Evolutionary conservation across 75 land plant genomes (phyloP).

Genomic region (Cupressus sempervirens): DNA sequence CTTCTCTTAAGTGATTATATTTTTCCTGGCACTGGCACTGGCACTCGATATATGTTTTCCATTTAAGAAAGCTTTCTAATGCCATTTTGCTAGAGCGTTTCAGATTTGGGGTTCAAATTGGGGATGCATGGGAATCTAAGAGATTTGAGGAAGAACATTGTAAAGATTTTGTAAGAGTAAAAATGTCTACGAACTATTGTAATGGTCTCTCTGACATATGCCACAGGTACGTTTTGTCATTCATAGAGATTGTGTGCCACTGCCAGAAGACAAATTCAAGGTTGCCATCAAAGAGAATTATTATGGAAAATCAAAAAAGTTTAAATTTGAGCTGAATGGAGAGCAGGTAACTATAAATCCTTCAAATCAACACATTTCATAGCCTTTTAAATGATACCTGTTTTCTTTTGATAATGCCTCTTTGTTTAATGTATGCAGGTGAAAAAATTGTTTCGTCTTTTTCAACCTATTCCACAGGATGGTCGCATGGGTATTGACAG

Average conservation of each 20-base stretch:
- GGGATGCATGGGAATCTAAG: not conserved
- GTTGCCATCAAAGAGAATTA: slow-evolving; percentile 40
- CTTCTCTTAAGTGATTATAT: no score
- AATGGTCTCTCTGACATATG: not conserved
- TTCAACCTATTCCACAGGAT: not conserved
- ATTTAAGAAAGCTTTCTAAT: no score
- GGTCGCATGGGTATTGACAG: not conserved
- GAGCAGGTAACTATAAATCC: slow-evolving; percentile 27
- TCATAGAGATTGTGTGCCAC: slow-evolving; percentile 31
- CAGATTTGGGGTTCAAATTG: no score
- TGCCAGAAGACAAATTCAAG: slow-evolving; percentile 37
- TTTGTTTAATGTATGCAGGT: not conserved
- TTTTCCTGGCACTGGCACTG: not conserved
- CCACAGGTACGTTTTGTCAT: slow-evolving; percentile 38
- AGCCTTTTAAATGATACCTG: not conserved
- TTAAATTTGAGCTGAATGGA: slow-evolving; percentile 22
- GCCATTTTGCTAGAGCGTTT: no score
- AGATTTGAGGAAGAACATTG: not conserved
- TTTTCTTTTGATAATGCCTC: not conserved
- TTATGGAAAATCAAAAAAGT: slow-evolving; percentile 17
- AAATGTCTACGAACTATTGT: not conserved
- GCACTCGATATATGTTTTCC: not conserved
- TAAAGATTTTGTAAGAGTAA: not conserved
- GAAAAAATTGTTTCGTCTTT: not conserved
- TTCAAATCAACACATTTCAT: not conserved